Evolutionary conservation across 163 green algal genomes (phyloP).

Genomic region (Prototheca wickerhamii): DNA sequence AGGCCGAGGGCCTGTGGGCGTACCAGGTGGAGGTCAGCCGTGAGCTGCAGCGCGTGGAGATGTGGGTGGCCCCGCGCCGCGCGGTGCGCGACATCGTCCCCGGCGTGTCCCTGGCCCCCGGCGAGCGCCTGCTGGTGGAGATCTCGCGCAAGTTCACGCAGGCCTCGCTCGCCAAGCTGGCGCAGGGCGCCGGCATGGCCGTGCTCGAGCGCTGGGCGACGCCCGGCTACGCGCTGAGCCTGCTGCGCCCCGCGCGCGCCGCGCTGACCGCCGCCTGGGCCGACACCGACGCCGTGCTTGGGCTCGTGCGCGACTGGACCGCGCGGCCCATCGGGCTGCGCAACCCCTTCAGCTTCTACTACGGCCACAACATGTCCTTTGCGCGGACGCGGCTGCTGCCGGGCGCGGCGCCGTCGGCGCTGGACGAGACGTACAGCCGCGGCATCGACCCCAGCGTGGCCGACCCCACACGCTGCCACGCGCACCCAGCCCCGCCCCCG

Average conservation of each 20-base stretch:
- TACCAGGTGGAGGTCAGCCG: constrained; percentile 17
- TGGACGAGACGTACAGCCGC: constrained; percentile 43
- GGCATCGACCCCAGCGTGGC: constrained; percentile 50
- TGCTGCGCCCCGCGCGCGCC: constrained; percentile 26
- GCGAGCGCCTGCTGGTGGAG: constrained; percentile 30
- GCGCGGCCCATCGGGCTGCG: constrained; percentile 33
- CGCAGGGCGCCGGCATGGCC: constrained; percentile 11
- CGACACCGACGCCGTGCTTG: constrained; percentile 38
- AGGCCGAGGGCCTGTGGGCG: background rate
- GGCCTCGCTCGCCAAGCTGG: constrained; percentile 5
- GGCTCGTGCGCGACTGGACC: constrained; percentile 20
- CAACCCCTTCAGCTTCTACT: constrained; percentile 42
- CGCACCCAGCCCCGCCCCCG: constrained; percentile 31
- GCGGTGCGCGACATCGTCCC: constrained; percentile 8
- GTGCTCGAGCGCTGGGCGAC: constrained; percentile 23
- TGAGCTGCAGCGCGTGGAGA: constrained; percentile 18
- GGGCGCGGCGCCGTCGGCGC: background rate
- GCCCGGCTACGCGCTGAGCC: constrained; percentile 27
- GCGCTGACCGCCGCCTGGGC: constrained; percentile 26
- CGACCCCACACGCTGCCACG: constrained; percentile 45
- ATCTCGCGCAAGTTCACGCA: constrained; percentile 26
- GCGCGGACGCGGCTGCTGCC: constrained; percentile 29
- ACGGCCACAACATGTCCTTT: constrained; percentile 35
- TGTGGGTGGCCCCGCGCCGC: constrained; percentile 8
- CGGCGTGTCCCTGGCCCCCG: constrained; percentile 8